phyloP scores from a whole-genome alignment of 345 rosid genomes.

The Erysimum cheiranthoides region DNA sequence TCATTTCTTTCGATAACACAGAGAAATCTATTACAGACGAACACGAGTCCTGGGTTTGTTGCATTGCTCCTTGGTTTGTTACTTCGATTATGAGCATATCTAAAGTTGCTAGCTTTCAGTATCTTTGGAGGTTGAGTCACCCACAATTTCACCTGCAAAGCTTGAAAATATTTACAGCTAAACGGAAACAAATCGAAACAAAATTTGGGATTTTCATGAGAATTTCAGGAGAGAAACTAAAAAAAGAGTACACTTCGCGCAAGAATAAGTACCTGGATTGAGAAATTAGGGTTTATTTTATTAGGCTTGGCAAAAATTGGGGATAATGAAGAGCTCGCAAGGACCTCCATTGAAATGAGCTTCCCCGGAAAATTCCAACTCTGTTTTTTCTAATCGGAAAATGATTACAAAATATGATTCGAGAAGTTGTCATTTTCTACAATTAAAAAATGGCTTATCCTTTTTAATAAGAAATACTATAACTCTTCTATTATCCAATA shows the following conservation, averaged over 20 bases:
- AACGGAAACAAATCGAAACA: not conserved
- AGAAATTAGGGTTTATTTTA: slow-evolving; percentile 38
- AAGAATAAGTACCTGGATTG: slow-evolving; percentile 50
- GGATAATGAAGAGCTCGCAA: slow-evolving; percentile 52
- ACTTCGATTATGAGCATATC: slow-evolving; percentile 29
- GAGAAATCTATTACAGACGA: slow-evolving; percentile 37
- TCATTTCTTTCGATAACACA: slow-evolving; percentile 40
- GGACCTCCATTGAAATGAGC: slow-evolving; percentile 59
- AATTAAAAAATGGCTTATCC: not conserved
- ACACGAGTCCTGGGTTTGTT: slow-evolving; percentile 39
- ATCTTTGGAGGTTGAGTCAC: slow-evolving; percentile 40
- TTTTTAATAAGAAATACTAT: not conserved
- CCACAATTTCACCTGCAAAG: slow-evolving; percentile 51
- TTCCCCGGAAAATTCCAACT: slow-evolving; percentile 46
- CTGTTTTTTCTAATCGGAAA: slow-evolving; percentile 42
- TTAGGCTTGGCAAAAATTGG: slow-evolving; percentile 38
- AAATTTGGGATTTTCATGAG: not conserved
- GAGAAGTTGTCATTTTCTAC: slow-evolving; percentile 11
- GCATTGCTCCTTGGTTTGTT: slow-evolving; percentile 34
- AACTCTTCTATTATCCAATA: slow-evolving; percentile 22
- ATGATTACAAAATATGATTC: not conserved
- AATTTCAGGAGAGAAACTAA: slow-evolving; percentile 1
- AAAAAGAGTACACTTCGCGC: not conserved
- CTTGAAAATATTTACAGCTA: slow-evolving; percentile 20
- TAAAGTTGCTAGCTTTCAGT: slow-evolving; percentile 44